phyloP scores from a whole-genome alignment of 1,284 basidiomycete genomes.

The Trichosporon ovoides region DNA sequence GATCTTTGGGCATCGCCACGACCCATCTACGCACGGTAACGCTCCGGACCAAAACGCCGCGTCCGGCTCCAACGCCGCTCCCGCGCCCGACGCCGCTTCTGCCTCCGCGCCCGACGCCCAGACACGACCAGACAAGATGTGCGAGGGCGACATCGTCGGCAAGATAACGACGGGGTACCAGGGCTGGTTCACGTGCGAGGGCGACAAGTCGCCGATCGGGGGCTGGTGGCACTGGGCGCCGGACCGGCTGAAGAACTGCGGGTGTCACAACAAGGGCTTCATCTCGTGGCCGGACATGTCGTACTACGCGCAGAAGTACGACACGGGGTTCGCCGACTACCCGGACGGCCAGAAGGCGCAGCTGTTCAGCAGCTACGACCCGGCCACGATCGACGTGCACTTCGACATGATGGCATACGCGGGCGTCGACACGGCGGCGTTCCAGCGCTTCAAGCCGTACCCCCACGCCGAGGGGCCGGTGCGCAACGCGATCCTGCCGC shows the following conservation, averaged over 20 bases:
- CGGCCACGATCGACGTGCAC: conserved; percentile 13
- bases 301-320: conserved; percentile 14
- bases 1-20: too few relatives aligned
- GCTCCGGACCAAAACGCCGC: not conserved
- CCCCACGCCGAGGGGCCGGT: conserved; percentile 17
- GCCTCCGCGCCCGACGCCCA: not conserved
- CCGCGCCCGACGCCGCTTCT: too few relatives aligned
- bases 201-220: conserved; percentile 16
- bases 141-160: conserved; percentile 19
- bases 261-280: conserved; percentile 14
- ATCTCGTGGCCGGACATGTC: conserved; percentile 21
- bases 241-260: conserved; percentile 10
- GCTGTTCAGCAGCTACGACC: conserved; percentile 17
- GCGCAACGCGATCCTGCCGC: conserved; percentile 13
- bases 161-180: conserved; percentile 19
- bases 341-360: conserved; percentile 8
- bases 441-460: conserved; percentile 22
- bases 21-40: not conserved
- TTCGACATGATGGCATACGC: conserved; percentile 18
- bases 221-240: conserved; percentile 23
- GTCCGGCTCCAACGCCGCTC: too few relatives aligned
- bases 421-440: conserved; percentile 20
- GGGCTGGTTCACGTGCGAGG: conserved; percentile 20
- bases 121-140: not conserved
- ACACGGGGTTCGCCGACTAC: not conserved